A percentile compares a stretch with the other conserved stretches of the same genome.
These are phyloP conservation scores for Talaromyces albobiverticillius DNA, from an alignment of 2,329 filamentous ascomycete genomes.

Conservation along the genomic window DNA sequence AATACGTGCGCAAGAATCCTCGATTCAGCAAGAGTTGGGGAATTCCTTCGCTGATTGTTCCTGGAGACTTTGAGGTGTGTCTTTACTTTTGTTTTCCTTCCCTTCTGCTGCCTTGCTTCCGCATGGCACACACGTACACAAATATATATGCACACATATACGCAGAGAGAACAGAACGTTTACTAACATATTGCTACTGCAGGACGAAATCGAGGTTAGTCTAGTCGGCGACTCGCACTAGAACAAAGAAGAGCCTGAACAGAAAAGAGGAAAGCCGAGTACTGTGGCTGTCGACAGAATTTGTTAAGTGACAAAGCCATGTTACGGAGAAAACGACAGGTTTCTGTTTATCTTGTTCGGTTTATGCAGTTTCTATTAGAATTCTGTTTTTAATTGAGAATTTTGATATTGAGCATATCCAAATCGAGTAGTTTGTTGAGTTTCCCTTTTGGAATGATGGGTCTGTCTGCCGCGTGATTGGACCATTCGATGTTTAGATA, in stretches of 20 bases:
- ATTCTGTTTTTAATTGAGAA: not conserved
- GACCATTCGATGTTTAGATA: not conserved
- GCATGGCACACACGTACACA: too few relatives aligned
- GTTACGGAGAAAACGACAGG: not conserved
- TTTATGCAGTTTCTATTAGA: not conserved
- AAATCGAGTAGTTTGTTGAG: not conserved
- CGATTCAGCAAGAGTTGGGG: constrained; percentile 5
- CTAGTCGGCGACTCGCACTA: not conserved
- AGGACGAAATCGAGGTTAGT: not conserved
- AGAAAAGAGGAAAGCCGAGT: not conserved
- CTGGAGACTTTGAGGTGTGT: constrained; percentile 2
- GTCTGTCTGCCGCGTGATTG: not conserved
- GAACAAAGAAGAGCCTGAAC: not conserved
- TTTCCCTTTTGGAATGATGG: not conserved
- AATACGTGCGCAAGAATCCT: constrained; percentile 29
- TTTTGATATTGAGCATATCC: too few relatives aligned
- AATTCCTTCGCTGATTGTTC: not conserved
- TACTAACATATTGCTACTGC: not conserved
- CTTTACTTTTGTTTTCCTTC: not conserved
- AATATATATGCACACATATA: too few relatives aligned
- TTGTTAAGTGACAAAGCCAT: not conserved
- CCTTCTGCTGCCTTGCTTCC: not conserved
- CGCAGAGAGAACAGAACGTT: not conserved
- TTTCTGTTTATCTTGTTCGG: not conserved
- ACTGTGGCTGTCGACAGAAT: not conserved